Conservation (phyloP, 2,329 filamentous ascomycete genomes). For the Zarea fungicola region DNA sequence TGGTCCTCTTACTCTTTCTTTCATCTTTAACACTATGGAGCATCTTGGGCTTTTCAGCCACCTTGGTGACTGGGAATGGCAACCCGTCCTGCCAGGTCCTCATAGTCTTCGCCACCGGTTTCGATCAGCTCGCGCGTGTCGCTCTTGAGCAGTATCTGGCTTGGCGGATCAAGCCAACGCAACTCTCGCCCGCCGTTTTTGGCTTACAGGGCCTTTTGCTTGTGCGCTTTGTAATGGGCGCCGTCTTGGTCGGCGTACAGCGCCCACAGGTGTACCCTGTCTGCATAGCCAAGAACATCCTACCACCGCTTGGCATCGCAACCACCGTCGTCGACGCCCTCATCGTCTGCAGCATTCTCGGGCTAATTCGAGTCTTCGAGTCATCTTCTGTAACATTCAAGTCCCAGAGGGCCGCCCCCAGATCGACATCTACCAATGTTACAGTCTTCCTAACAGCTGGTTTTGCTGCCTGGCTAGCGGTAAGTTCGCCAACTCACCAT, state of each 20-base stretch:
- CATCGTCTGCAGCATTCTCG: slow-evolving; percentile 37
- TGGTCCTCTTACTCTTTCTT: slow-evolving; percentile 56
- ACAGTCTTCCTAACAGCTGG: slow-evolving; percentile 37
- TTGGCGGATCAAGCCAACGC: slow-evolving; percentile 42
- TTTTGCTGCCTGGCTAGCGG: slow-evolving; percentile 49
- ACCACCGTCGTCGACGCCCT: slow-evolving; percentile 41
- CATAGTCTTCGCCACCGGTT: slow-evolving; percentile 46
- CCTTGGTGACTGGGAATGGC: slow-evolving; percentile 33
- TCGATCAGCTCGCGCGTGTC: slow-evolving; percentile 53
- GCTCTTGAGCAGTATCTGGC: slow-evolving; percentile 50
- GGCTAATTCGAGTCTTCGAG: slow-evolving; percentile 19
- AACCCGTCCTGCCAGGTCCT: slow-evolving; percentile 43
- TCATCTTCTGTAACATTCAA: background rate
- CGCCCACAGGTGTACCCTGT: slow-evolving; percentile 46
- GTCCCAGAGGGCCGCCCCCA: no score
- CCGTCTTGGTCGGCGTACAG: slow-evolving; percentile 50
- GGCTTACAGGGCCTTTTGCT: slow-evolving; percentile 43
- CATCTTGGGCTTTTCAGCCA: slow-evolving; percentile 44
- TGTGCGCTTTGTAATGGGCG: slow-evolving; percentile 47
- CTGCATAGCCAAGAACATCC: slow-evolving; percentile 44
- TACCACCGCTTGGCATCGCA: slow-evolving; percentile 40
- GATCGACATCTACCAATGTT: slow-evolving; percentile 30
- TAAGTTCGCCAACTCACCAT: slow-evolving; percentile 30
- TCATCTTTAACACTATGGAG: slow-evolving; percentile 49
- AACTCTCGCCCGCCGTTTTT: slow-evolving; percentile 31